These are phyloP conservation scores for Pseudoscleropodium purum DNA, from an alignment of 225 moss, liverwort and hornwort species.

Conservation along the genomic window DNA sequence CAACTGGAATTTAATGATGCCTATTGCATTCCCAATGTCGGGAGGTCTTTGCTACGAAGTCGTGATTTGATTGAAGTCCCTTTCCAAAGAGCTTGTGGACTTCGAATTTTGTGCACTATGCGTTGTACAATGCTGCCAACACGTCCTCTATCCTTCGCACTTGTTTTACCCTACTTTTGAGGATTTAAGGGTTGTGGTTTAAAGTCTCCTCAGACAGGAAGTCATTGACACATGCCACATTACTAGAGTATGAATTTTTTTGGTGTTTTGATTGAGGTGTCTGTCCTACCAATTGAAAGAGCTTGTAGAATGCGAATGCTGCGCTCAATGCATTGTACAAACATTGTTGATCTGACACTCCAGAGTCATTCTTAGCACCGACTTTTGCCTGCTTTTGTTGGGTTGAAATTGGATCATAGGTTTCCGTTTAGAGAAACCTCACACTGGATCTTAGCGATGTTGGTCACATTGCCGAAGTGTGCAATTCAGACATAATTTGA, in stretches of 20 bases:
- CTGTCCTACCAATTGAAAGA: background rate
- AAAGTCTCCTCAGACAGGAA: background rate
- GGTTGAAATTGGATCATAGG: background rate
- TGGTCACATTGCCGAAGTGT: background rate
- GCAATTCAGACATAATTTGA: background rate
- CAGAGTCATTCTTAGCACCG: background rate
- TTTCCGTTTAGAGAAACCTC: background rate
- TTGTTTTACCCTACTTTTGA: background rate
- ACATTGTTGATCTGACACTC: background rate
- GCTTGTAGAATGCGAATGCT: background rate
- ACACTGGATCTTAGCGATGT: background rate
- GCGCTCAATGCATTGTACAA: background rate
- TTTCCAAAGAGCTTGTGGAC: background rate
- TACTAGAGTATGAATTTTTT: too few relatives aligned
- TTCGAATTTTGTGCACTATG: background rate
- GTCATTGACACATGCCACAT: background rate
- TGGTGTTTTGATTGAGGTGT: background rate
- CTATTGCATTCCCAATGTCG: background rate
- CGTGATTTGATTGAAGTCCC: background rate
- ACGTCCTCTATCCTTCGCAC: background rate
- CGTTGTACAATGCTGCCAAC: background rate
- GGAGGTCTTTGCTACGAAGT: background rate
- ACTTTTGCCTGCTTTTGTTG: background rate
- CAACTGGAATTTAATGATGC: background rate
- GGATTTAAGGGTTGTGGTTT: background rate